Evolutionary conservation across 2,329 filamentous ascomycete genomes (phyloP).

Genomic region (Colletotrichum cuscutae): DNA sequence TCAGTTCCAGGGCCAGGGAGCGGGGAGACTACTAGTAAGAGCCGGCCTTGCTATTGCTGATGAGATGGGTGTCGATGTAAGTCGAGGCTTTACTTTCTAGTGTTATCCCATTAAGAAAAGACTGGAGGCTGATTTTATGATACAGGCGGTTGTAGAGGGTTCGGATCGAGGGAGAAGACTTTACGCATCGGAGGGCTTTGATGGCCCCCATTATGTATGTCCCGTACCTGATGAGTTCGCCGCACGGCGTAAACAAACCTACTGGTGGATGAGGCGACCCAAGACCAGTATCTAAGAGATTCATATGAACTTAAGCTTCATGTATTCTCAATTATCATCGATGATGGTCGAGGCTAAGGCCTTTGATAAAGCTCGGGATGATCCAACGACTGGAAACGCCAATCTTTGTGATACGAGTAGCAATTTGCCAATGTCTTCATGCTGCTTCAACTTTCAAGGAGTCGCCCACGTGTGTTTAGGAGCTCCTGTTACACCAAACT

Average conservation of each 20-base stretch:
- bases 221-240: neutral
- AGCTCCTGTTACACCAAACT: too few species aligned
- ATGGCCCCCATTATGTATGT: neutral
- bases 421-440: neutral
- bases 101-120: neutral
- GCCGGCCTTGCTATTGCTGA: neutral
- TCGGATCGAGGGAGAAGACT: neutral
- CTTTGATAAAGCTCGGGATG: neutral
- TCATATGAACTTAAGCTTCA: neutral
- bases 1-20: neutral
- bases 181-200: neutral
- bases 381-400: rapidly evolving
- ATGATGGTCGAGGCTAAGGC: neutral
- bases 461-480: neutral
- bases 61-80: neutral
- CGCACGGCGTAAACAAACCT: neutral
- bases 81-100: neutral
- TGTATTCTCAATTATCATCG: neutral
- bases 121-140: neutral
- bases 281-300: neutral
- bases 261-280: neutral
- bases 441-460: neutral
- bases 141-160: neutral
- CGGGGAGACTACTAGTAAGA: neutral
- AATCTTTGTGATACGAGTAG: neutral